phyloP scores from a whole-genome alignment of 208 protist species.

The Jaenimonas drosophilae region DNA sequence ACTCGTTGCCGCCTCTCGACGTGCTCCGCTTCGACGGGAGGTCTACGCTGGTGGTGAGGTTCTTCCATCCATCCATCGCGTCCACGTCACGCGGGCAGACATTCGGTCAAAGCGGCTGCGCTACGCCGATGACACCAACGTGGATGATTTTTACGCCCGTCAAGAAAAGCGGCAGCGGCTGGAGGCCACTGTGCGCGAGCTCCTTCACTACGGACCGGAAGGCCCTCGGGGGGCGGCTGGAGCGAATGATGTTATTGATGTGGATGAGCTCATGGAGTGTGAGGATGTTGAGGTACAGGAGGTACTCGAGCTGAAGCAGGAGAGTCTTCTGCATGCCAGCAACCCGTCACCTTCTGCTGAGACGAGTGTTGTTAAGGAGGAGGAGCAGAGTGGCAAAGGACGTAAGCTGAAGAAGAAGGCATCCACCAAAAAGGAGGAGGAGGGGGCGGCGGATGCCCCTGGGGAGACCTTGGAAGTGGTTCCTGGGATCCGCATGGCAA shows the following conservation, averaged over 20 bases:
- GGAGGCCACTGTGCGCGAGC: conserved; percentile 27
- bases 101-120: conserved; percentile 34
- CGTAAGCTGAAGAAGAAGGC: neutral
- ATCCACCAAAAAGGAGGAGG: neutral
- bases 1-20: neutral
- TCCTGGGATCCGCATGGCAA: conserved; percentile 27
- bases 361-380: no score
- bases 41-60: conserved; percentile 54
- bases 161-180: conserved; percentile 33
- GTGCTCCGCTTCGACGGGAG: conserved; percentile 1
- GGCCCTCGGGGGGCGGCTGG: neutral
- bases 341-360: no score
- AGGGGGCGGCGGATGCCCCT: neutral
- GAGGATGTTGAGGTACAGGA: conserved; percentile 18
- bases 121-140: conserved; percentile 59
- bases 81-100: conserved; percentile 46
- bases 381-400: neutral
- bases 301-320: conserved; percentile 5
- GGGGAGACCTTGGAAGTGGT: neutral
- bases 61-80: conserved; percentile 50
- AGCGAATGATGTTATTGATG: conserved; percentile 37
- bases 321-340: no score
- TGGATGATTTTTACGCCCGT: conserved; percentile 23
- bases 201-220: neutral
- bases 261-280: conserved; percentile 69